Conservation (phyloP, 73 alveolate genomes). For the Paramecium sonneborni region DNA sequence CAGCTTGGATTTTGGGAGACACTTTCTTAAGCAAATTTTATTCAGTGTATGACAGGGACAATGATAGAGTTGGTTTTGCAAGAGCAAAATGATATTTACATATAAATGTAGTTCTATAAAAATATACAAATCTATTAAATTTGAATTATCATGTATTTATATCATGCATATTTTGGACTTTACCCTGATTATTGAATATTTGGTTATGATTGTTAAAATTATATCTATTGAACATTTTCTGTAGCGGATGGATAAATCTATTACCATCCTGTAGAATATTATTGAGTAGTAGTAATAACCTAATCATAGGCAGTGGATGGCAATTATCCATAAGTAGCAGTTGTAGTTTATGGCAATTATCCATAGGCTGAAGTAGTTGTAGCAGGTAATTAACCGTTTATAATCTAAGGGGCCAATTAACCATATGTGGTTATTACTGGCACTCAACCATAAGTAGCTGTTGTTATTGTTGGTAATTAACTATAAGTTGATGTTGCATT, state of each 20-base stretch:
- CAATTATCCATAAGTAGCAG: neutral
- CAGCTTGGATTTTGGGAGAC: slow-evolving; percentile 78
- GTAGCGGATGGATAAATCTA: neutral
- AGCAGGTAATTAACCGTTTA: neutral
- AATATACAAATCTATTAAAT: neutral
- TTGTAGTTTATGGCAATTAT: neutral
- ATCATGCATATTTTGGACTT: neutral
- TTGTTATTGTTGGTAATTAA: neutral
- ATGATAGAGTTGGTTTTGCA: slow-evolving; percentile 81
- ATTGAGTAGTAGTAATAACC: neutral
- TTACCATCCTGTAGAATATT: neutral
- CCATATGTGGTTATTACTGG: neutral
- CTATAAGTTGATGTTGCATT: neutral
- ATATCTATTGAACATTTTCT: neutral
- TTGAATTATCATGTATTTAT: neutral
- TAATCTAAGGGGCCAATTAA: neutral
- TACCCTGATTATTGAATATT: too few relatives aligned
- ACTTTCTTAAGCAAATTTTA: slow-evolving; percentile 73
- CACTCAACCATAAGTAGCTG: neutral
- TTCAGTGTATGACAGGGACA: slow-evolving; percentile 80
- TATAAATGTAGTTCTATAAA: neutral
- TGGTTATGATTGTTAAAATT: neutral
- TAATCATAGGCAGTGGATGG: neutral
- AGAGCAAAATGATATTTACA: slow-evolving; percentile 53
- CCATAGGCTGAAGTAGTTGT: neutral